Conservation (phyloP, 345 rosid genomes). For the Pistacia integerrima region DNA sequence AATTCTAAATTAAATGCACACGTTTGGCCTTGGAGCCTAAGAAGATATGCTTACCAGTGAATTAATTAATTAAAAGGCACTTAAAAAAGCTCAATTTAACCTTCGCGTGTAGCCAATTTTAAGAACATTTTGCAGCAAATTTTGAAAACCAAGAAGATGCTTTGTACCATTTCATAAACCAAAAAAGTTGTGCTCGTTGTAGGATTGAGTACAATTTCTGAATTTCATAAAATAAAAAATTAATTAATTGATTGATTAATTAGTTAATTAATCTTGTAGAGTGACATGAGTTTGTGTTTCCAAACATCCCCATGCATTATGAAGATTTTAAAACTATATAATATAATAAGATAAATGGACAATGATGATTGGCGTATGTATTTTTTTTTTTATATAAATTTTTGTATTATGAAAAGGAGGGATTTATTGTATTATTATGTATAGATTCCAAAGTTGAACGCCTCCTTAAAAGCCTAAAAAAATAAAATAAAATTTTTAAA, state of each 20-base stretch:
- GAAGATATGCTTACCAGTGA: no score
- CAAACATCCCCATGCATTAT: slow-evolving; percentile 7
- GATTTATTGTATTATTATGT: neutral
- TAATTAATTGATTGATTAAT: no score
- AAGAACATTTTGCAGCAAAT: neutral
- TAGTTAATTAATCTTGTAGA: no score
- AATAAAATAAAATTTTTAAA: no score
- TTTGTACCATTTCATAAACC: neutral
- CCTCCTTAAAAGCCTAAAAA: neutral
- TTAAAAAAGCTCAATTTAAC: no score
- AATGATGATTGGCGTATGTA: neutral
- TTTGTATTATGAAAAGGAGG: neutral
- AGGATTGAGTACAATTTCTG: neutral
- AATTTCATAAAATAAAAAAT: neutral
- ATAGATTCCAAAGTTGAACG: neutral
- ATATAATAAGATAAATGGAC: no score
- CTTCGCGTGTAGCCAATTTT: neutral
- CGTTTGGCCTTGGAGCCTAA: no score
- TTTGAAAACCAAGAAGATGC: slow-evolving; percentile 2
- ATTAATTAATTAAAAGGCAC: no score
- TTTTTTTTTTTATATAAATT: neutral
- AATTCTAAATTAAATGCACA: no score
- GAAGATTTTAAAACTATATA: neutral
- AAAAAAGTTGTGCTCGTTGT: neutral
- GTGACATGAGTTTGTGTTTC: neutral